Base-by-base conservation (phyloP, 176 grass and related monocot genomes). In the Microstegium vimineum region DNA sequence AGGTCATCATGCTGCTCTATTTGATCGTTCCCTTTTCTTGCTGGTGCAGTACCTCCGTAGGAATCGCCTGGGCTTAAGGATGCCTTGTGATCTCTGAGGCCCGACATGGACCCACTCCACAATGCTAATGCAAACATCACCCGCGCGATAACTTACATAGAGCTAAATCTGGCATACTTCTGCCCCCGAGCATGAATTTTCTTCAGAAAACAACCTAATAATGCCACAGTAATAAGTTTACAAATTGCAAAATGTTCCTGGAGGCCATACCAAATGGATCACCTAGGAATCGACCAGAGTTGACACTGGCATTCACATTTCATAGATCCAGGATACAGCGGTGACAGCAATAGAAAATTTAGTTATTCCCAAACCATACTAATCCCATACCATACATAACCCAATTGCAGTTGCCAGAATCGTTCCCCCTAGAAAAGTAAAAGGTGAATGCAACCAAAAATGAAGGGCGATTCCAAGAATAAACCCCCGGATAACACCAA, bases 401-500 rank as follows among this genome's bases (percentile, higher is more conserved):
- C 30, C 62, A 30, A 35, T 51, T 49, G 41, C 16, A 62, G 6
- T 68, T 71, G 52, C 47, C 10, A 31, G 9, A 62, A 84, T 33
- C 31, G 15, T 38, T 64, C 25, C 56, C 11, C 54, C 18, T 73
- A 66, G 15, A 73, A 88, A 47, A 74, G 40, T 52, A 79, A 41
- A 20, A 51, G 52, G 30, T 41, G 30, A 14, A 76, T 72, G 65
- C 41, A 57, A 81, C 77, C 28, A 56, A 89, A 86, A 87, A 37
- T 61, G 36, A 32, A 64, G 30, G 36, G 49, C 34, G 34, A 67
- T 78, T 51, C 61, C 59, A 34, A 38, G 32, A 70, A 72, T 77
- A 49, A 75, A 30, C 45, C 65, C 57, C 74, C 73, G 62, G 65
- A n/a, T 9, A 88, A n/a, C 60, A 84, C 59, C 83, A 78, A 41